Conservation (phyloP, 2,329 filamentous ascomycete species). For the Apiospora saccharicola region DNA sequence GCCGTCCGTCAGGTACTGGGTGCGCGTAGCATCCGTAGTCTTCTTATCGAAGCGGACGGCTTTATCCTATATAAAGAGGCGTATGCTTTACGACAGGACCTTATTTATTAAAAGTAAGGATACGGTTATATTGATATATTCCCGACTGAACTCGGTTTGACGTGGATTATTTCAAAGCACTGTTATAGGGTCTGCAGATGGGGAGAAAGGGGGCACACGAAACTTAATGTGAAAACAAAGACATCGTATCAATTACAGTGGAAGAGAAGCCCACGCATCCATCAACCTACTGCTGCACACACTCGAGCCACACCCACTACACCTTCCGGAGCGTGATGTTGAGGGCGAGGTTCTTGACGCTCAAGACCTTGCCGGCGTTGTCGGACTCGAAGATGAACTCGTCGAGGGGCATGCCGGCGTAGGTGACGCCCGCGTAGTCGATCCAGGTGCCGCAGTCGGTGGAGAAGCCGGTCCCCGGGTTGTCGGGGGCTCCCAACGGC, state of each 20-base stretch:
- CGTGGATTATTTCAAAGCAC: too few species aligned
- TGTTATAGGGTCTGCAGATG: too few species aligned
- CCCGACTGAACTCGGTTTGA: too few species aligned
- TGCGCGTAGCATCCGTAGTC: too few species aligned
- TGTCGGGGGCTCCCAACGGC: constrained; percentile 34
- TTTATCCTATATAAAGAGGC: too few species aligned
- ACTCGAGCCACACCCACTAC: neutral
- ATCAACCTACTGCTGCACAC: neutral
- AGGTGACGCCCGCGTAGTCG: constrained; percentile 35
- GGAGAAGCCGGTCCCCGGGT: constrained; percentile 32
- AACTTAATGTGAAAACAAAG: neutral
- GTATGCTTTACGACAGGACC: too few species aligned
- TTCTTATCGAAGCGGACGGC: too few species aligned
- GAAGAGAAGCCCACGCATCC: too few species aligned
- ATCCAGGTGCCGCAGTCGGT: constrained; percentile 40
- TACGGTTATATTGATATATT: too few species aligned
- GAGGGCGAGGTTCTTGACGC: constrained; percentile 39
- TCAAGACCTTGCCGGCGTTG: constrained; percentile 34
- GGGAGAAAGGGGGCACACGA: too few species aligned
- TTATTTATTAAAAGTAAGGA: too few species aligned
- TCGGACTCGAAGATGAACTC: constrained; percentile 41
- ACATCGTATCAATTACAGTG: neutral
- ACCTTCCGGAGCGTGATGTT: constrained; percentile 36
- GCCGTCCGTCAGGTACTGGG: too few species aligned
- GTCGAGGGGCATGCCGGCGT: constrained; percentile 39